Evolutionary conservation across 805 yeast genomes (phyloP).

Genomic region (Lipomyces starkeyi): DNA sequence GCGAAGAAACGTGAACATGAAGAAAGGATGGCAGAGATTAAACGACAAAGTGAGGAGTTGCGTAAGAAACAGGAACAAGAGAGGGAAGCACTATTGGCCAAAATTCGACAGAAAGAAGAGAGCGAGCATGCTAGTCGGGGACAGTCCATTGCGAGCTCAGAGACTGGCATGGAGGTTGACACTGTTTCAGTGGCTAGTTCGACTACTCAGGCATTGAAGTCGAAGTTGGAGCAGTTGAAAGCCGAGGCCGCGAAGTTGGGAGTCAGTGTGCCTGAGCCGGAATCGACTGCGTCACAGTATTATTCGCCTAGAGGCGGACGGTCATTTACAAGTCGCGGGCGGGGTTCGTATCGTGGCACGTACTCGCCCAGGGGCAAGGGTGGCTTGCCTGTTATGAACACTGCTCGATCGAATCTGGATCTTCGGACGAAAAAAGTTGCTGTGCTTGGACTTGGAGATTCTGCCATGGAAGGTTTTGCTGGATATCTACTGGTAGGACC

Average conservation of each 20-base stretch:
- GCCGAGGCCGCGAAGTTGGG: conserved; percentile 47
- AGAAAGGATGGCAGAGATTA: conserved; percentile 45
- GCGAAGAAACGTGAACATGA: conserved; percentile 47
- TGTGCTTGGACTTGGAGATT: conserved; percentile 44
- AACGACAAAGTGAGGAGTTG: conserved; percentile 48
- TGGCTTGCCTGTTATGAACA: conserved; percentile 39
- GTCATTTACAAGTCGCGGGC: conserved; percentile 38
- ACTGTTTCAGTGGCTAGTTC: conserved; percentile 4
- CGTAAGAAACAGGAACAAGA: conserved; percentile 48
- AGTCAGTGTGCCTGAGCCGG: conserved; percentile 28
- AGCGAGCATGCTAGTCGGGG: background rate
- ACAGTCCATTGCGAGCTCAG: background rate
- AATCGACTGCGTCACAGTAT: conserved; percentile 27
- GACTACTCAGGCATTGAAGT: conserved; percentile 43
- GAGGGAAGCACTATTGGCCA: conserved; percentile 33
- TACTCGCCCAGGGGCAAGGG: conserved; percentile 40
- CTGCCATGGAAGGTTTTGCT: conserved; percentile 46
- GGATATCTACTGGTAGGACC: conserved; percentile 40
- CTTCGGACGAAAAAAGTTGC: conserved; percentile 48
- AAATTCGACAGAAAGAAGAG: conserved; percentile 34
- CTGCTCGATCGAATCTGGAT: conserved; percentile 45
- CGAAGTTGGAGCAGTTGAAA: conserved; percentile 46
- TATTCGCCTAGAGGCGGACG: conserved; percentile 25
- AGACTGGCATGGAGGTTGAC: conserved; percentile 15
- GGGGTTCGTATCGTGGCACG: conserved; percentile 36